A percentile compares a stretch with the other conserved stretches of the same genome.
Evolutionary conservation across 2,329 filamentous ascomycete genomes (phyloP).

Genomic region (Alternaria alternata): DNA sequence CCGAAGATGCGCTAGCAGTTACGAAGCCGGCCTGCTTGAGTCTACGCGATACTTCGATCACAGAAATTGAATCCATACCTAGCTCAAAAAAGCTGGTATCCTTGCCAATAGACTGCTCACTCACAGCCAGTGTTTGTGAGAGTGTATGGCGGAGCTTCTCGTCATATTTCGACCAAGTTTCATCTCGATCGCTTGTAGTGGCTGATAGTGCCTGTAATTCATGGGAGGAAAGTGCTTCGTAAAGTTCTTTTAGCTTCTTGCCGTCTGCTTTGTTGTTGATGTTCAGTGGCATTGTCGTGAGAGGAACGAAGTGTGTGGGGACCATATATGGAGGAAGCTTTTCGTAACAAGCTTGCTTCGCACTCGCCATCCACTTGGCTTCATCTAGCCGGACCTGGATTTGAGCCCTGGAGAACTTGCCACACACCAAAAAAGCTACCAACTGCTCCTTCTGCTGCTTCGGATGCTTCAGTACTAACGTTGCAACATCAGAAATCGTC

Average conservation of each 20-base stretch:
- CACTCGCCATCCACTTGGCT: conserved; percentile 26
- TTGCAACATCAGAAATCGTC: conserved; percentile 73
- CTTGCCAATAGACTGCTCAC: conserved; percentile 56
- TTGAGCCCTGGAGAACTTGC: conserved; percentile 22
- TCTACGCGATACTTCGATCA: conserved; percentile 71
- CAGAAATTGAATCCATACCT: conserved; percentile 87
- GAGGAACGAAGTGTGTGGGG: conserved; percentile 79
- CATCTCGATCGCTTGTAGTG: conserved; percentile 22
- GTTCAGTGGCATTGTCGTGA: conserved; percentile 79
- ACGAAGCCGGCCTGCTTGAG: conserved; percentile 70
- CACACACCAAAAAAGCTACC: conserved; percentile 71
- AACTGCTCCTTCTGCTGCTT: conserved; percentile 82
- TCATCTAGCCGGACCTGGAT: conserved; percentile 30
- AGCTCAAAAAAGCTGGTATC: conserved; percentile 81
- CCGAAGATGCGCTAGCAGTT: conserved; percentile 67
- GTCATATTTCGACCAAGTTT: conserved; percentile 45
- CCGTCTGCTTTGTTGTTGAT: conserved; percentile 89
- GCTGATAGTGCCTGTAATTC: conserved; percentile 66
- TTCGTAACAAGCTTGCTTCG: conserved; percentile 67
- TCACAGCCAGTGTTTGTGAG: conserved; percentile 60
- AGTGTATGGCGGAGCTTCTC: conserved; percentile 65
- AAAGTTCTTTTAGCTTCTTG: conserved; percentile 73
- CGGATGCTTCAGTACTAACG: conserved; percentile 75
- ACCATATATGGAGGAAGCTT: conserved; percentile 88
- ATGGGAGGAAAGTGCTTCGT: conserved; percentile 66